Conservation (phyloP, 2,329 filamentous ascomycete species). For the Pyrenophora teres region DNA sequence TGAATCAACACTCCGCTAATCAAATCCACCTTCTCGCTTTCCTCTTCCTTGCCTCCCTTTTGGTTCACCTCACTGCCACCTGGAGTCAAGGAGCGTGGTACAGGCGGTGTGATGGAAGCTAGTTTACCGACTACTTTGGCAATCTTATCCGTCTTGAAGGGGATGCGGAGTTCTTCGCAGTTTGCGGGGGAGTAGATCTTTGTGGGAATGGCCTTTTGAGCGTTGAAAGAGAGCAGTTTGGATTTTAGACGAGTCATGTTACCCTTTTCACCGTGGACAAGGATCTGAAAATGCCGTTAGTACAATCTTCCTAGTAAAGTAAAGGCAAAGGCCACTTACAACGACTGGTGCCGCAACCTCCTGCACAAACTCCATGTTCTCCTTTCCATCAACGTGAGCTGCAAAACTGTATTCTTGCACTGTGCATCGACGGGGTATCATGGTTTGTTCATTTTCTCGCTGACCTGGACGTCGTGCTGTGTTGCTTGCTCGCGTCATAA, state of each 20-base stretch:
- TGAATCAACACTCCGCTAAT: slow-evolving; percentile 92
- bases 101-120: slow-evolving; percentile 76
- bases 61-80: slow-evolving; percentile 25
- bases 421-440: slow-evolving; percentile 90
- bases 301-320: slow-evolving; percentile 2
- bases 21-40: slow-evolving; percentile 55
- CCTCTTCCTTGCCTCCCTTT: slow-evolving; percentile 21
- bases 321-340: slow-evolving; percentile 60
- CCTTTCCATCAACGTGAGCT: slow-evolving; percentile 92
- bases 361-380: slow-evolving; percentile 97
- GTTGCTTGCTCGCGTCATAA: slow-evolving; percentile 68
- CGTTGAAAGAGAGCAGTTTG: slow-evolving; percentile 89
- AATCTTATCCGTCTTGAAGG: slow-evolving; percentile 92
- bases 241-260: slow-evolving; percentile 98
- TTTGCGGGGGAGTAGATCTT: slow-evolving; percentile 95
- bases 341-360: slow-evolving; percentile 91
- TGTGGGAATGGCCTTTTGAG: slow-evolving; percentile 76
- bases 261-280: slow-evolving; percentile 95
- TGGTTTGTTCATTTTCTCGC: slow-evolving; percentile 78
- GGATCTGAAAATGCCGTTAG: slow-evolving; percentile 63
- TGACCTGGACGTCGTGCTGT: slow-evolving; percentile 65
- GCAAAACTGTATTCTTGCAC: slow-evolving; percentile 95
- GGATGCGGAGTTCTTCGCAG: slow-evolving; percentile 91
- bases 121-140: slow-evolving; percentile 96
- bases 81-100: slow-evolving; percentile 43